phyloP scores from a whole-genome alignment of 2,329 filamentous ascomycete genomes.

The Penicillium psychrosexuale region DNA sequence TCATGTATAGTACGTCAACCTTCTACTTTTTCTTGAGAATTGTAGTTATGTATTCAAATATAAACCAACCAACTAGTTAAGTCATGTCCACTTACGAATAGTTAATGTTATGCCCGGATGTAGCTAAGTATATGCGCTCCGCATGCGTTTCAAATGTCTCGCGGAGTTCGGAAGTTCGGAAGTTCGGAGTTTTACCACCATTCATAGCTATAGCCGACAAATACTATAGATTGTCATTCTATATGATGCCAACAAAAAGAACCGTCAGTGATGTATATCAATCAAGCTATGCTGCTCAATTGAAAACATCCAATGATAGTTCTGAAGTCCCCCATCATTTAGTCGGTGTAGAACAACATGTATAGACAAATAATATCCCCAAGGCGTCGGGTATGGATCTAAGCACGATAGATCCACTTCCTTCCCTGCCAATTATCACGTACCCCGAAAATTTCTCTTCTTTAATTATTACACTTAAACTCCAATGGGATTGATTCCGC shows the following conservation, averaged over 20 bases:
- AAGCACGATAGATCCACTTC: slow-evolving; percentile 7
- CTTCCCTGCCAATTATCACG: slow-evolving; percentile 7
- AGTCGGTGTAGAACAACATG: background rate
- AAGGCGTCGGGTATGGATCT: background rate
- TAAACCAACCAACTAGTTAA: background rate
- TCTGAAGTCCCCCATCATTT: background rate
- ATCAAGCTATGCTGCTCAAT: background rate
- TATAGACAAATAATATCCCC: background rate
- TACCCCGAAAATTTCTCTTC: slow-evolving; percentile 8
- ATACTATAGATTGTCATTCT: background rate
- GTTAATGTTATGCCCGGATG: background rate
- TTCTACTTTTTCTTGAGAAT: no score
- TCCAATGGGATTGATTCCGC: slow-evolving; percentile 17
- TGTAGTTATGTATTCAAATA: no score
- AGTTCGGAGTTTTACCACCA: background rate
- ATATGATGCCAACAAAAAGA: background rate
- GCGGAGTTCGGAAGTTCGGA: background rate
- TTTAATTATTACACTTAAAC: slow-evolving; percentile 4
- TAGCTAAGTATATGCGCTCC: background rate
- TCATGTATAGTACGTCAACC: no score
- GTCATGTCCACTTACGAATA: background rate
- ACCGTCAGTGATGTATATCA: background rate
- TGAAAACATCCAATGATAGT: no score
- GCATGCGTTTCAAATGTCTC: background rate
- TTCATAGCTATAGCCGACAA: background rate